A percentile compares a stretch with the other conserved stretches of the same genome.
phyloP scores from a whole-genome alignment of 2,329 filamentous ascomycete genomes.

The Massarina eburnea region DNA sequence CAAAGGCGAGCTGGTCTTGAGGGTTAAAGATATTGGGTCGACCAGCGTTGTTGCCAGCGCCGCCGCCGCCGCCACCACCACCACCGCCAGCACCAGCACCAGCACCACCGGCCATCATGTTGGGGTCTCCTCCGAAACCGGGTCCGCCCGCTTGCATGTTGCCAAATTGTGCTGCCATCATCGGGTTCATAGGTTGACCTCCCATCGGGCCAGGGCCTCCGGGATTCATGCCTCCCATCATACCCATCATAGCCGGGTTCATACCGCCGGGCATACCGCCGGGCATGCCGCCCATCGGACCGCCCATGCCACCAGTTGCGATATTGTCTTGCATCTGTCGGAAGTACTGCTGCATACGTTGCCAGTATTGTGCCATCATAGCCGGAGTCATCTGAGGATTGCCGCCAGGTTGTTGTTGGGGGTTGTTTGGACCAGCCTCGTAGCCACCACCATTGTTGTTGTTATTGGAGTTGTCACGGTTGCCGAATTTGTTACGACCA shows the following conservation, averaged over 20 bases:
- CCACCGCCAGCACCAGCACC: constrained; percentile 47
- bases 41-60: constrained; percentile 3
- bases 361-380: constrained; percentile 98
- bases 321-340: constrained; percentile 92
- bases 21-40: constrained; percentile 61
- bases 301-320: constrained; percentile 51
- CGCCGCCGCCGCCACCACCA: constrained; percentile 26
- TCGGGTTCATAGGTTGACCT: constrained; percentile 30
- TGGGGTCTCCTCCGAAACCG: background rate
- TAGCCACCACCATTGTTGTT: constrained; percentile 46
- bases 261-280: constrained; percentile 40
- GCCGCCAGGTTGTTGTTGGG: constrained; percentile 44
- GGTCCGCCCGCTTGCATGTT: constrained; percentile 57
- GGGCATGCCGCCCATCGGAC: constrained; percentile 32
- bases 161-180: constrained; percentile 56
- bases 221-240: constrained; percentile 60
- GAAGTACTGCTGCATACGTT: constrained; percentile 98
- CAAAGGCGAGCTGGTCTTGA: constrained; percentile 72
- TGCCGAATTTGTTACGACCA: constrained; percentile 41
- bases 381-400: constrained; percentile 79
- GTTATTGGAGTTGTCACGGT: constrained; percentile 26
- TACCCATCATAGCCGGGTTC: constrained; percentile 60
- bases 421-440: constrained; percentile 51
- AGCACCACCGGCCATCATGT: too few relatives aligned
- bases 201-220: constrained; percentile 47